phyloP scores from a whole-genome alignment of 2,329 filamentous ascomycete genomes.

The Aureobasidium leucospermi region DNA sequence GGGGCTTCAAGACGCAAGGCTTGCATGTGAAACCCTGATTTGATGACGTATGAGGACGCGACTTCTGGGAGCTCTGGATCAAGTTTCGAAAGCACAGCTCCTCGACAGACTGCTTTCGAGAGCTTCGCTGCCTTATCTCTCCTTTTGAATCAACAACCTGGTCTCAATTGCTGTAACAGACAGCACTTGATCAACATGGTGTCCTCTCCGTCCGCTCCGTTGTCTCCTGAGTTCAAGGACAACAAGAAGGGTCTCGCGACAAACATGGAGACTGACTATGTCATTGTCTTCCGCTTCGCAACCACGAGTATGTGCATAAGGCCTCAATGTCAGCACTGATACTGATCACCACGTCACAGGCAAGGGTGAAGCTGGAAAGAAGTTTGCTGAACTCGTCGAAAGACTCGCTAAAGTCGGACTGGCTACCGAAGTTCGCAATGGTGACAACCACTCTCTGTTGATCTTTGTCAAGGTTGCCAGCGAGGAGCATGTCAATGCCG shows the following conservation, averaged over 20 bases:
- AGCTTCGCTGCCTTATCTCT: neutral
- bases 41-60: neutral
- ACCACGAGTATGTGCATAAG: conserved; percentile 47
- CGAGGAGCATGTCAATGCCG: conserved; percentile 63
- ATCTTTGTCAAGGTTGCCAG: conserved; percentile 78
- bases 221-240: conserved; percentile 9
- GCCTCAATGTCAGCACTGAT: neutral
- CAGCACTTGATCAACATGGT: conserved; percentile 12
- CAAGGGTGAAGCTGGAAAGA: conserved; percentile 59
- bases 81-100: neutral
- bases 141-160: neutral
- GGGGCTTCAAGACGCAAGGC: neutral
- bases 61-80: neutral
- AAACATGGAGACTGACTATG: conserved; percentile 77
- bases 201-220: conserved; percentile 9
- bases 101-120: neutral
- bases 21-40: neutral
- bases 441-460: conserved; percentile 66
- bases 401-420: conserved; percentile 73
- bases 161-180: neutral
- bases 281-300: conserved; percentile 70
- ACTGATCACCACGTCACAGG: conserved; percentile 39
- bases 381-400: conserved; percentile 71
- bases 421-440: conserved; percentile 77
- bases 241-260: conserved; percentile 36